These are phyloP conservation scores for Lepidium campestre DNA, from an alignment of 441 rosid genomes.

Conservation along the genomic window DNA sequence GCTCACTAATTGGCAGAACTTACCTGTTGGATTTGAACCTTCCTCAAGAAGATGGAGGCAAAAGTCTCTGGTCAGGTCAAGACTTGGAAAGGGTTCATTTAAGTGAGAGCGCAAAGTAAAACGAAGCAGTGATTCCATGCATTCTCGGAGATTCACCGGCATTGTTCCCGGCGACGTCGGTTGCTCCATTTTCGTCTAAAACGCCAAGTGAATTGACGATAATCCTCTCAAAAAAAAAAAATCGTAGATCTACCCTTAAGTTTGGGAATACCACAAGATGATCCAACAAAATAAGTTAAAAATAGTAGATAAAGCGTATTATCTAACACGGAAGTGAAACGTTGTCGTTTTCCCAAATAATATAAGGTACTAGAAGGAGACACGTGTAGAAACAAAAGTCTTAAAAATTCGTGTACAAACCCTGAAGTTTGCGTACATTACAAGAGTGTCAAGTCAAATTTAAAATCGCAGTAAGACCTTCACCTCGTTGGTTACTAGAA, in stretches of 20 bases:
- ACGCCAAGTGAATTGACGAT: neutral
- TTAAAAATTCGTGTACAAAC: neutral
- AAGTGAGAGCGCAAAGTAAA: conserved; percentile 11
- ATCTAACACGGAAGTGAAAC: neutral
- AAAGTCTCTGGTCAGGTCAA: conserved; percentile 17
- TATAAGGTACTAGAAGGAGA: neutral
- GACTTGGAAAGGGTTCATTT: conserved; percentile 11
- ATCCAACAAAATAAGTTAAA: neutral
- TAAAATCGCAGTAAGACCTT: too few relatives aligned
- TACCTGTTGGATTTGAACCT: conserved; percentile 14
- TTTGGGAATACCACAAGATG: neutral
- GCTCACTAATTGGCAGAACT: neutral
- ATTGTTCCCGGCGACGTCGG: conserved; percentile 27
- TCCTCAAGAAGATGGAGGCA: conserved; percentile 24
- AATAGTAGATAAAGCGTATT: too few relatives aligned
- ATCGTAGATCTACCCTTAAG: too few relatives aligned
- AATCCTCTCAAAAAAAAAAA: neutral
- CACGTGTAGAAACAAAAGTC: neutral
- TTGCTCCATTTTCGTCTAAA: conserved; percentile 20
- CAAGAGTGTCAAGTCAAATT: too few relatives aligned
- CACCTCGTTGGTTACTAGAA: too few relatives aligned
- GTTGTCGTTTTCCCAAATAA: neutral
- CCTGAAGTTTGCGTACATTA: neutral
- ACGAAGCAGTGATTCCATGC: conserved; percentile 2
- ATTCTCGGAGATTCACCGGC: conserved; percentile 9